These are phyloP conservation scores for Diaporthe sp. DNA, from an alignment of 2,329 filamentous ascomycete species.

Conservation along the genomic window DNA sequence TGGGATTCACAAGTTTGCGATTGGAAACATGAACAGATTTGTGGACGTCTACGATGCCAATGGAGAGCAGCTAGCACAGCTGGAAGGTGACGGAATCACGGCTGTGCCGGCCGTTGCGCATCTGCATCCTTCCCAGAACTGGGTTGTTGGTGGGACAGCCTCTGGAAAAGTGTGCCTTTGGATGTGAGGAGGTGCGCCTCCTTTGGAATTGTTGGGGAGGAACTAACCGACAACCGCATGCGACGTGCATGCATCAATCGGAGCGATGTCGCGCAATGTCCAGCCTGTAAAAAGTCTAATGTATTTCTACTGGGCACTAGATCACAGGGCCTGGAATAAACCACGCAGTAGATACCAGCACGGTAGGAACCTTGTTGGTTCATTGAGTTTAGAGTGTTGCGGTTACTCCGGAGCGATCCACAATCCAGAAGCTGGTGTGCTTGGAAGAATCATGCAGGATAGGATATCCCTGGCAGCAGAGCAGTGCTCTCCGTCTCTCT, in stretches of 20 bases:
- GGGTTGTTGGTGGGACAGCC: conserved; percentile 92
- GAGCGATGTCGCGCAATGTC: neutral
- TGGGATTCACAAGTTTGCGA: conserved; percentile 86
- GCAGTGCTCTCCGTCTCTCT: neutral
- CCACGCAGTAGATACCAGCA: neutral
- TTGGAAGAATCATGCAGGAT: neutral
- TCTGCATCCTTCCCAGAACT: conserved; percentile 88
- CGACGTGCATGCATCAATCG: neutral
- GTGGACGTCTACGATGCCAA: conserved; percentile 88
- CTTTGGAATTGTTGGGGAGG: neutral
- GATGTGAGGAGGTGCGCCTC: conserved; percentile 67
- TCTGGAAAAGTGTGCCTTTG: conserved; percentile 94
- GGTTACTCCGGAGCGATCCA: conserved; percentile 10
- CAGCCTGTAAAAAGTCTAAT: neutral
- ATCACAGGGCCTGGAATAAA: neutral
- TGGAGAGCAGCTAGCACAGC: conserved; percentile 88
- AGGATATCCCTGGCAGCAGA: conserved; percentile 21
- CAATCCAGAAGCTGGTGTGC: neutral
- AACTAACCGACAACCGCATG: neutral
- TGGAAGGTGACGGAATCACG: conserved; percentile 90
- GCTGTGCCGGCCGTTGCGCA: conserved; percentile 94
- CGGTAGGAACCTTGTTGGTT: neutral
- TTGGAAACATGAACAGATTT: conserved; percentile 98
- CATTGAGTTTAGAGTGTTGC: conserved; percentile 10
- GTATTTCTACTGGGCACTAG: neutral